Evolutionary conservation across 805 yeast species (phyloP).

Genomic region (Yamadazyma akitaensis): DNA sequence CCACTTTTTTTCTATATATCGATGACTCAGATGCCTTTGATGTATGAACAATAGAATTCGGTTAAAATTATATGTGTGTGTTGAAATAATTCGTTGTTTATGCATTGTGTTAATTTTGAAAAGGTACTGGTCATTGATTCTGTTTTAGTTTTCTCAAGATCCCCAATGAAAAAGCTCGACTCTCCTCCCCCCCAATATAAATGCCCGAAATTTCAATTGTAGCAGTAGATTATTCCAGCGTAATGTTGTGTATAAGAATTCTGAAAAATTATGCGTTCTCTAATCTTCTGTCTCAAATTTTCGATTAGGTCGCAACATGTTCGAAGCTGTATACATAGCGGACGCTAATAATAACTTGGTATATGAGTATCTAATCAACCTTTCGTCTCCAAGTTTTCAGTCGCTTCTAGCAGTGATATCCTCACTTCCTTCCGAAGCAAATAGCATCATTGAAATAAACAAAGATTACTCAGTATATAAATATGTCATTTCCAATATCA

Average conservation of each 20-base stretch:
- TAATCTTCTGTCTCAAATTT: not conserved
- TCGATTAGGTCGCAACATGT: conserved; percentile 21
- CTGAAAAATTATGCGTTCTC: not conserved
- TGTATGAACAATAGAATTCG: not conserved
- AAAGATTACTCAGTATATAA: conserved; percentile 26
- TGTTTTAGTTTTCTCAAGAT: conserved; percentile 4
- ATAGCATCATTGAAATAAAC: conserved; percentile 29
- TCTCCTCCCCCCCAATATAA: conserved; percentile 11
- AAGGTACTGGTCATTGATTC: not conserved
- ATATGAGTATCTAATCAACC: conserved; percentile 32
- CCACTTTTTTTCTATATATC: not conserved
- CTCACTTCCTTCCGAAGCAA: conserved; percentile 1
- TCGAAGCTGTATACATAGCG: conserved; percentile 43
- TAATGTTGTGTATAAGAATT: too few species aligned
- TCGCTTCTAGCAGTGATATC: conserved; percentile 19
- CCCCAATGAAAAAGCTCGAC: conserved; percentile 13
- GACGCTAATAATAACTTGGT: conserved; percentile 32
- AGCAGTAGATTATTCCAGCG: not conserved
- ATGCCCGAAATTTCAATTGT: conserved; percentile 3
- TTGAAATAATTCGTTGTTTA: conserved; percentile 4
- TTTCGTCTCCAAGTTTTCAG: conserved; percentile 30
- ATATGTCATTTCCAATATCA: conserved; percentile 20
- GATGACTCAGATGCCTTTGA: not conserved
- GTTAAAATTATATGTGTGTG: conserved; percentile 10
- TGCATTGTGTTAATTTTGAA: not conserved